Percentiles rank a stretch among this genome's conserved stretches.
Conservation (phyloP, 331 rosid genomes). For the Spiraea crenata region DNA sequence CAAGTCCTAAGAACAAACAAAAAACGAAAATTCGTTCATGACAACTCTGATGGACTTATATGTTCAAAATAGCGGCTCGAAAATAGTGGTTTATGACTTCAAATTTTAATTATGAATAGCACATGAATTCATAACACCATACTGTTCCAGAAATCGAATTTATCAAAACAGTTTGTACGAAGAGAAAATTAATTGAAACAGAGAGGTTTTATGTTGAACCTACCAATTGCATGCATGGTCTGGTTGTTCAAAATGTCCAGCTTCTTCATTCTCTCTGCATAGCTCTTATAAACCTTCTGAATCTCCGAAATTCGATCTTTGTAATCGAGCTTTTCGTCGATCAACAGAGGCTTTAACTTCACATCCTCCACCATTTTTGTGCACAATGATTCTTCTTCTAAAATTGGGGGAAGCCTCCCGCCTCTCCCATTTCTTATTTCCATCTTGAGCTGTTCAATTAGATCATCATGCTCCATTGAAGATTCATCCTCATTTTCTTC, state of each 20-base stretch:
- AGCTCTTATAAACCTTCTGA: slow-evolving; percentile 52
- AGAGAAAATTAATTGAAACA: not conserved
- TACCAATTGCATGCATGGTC: slow-evolving; percentile 86
- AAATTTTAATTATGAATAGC: too few relatives aligned
- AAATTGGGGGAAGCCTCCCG: slow-evolving; percentile 76
- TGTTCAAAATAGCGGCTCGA: too few relatives aligned
- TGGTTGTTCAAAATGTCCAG: slow-evolving; percentile 80
- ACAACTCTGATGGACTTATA: too few relatives aligned
- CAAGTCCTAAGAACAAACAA: too few relatives aligned
- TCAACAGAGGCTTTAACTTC: slow-evolving; percentile 43
- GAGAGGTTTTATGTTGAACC: slow-evolving; percentile 3
- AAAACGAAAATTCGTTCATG: too few relatives aligned
- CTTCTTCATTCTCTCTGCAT: slow-evolving; percentile 71
- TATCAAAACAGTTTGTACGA: not conserved
- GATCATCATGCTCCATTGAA: slow-evolving; percentile 65
- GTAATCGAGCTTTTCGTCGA: slow-evolving; percentile 50
- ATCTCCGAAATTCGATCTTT: slow-evolving; percentile 60
- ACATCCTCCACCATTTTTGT: slow-evolving; percentile 33
- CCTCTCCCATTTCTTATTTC: slow-evolving; percentile 63
- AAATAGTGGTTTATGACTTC: too few relatives aligned
- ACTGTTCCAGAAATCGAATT: too few relatives aligned
- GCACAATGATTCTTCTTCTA: slow-evolving; percentile 56
- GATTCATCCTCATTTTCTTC: slow-evolving; percentile 36
- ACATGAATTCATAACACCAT: too few relatives aligned
- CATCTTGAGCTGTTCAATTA: slow-evolving; percentile 66